Evolutionary conservation across 306 rosid species (phyloP).

Genomic region (Benincasa hispida): DNA sequence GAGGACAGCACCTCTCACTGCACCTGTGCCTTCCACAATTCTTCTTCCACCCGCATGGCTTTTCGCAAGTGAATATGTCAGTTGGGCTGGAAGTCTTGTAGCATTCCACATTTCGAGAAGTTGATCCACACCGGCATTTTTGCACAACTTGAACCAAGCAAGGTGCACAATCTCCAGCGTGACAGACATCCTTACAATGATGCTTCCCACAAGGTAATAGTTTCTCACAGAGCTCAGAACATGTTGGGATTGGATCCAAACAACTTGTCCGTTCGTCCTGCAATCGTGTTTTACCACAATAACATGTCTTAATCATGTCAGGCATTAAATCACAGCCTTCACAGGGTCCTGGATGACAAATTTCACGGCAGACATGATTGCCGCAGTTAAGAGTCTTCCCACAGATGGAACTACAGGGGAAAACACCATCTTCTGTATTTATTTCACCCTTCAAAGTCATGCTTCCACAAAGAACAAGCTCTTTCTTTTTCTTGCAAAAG

Average conservation of each 20-base stretch:
- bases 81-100: conserved; percentile 32
- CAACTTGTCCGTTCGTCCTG: conserved; percentile 59
- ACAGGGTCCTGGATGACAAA: conserved; percentile 79
- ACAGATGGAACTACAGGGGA: conserved; percentile 53
- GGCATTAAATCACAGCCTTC: conserved; percentile 60
- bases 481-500: conserved; percentile 50
- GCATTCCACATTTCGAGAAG: conserved; percentile 67
- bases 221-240: conserved; percentile 55
- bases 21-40: conserved; percentile 94
- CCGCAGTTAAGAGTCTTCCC: conserved; percentile 53
- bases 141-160: conserved; percentile 56
- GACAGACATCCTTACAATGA: conserved; percentile 55
- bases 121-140: conserved; percentile 71
- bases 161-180: conserved; percentile 69
- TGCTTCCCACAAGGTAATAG: conserved; percentile 50
- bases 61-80: conserved; percentile 58
- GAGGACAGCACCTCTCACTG: conserved; percentile 77
- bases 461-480: conserved; percentile 60
- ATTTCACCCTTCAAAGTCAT: conserved; percentile 70
- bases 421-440: conserved; percentile 52
- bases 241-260: conserved; percentile 77
- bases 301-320: conserved; percentile 50
- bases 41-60: conserved; percentile 76
- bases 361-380: conserved; percentile 53
- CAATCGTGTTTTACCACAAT: conserved; percentile 71